Evolutionary conservation across 225 moss, liverwort and hornwort species (phyloP).

Genomic region (Rhytidiadelphus loreus): DNA sequence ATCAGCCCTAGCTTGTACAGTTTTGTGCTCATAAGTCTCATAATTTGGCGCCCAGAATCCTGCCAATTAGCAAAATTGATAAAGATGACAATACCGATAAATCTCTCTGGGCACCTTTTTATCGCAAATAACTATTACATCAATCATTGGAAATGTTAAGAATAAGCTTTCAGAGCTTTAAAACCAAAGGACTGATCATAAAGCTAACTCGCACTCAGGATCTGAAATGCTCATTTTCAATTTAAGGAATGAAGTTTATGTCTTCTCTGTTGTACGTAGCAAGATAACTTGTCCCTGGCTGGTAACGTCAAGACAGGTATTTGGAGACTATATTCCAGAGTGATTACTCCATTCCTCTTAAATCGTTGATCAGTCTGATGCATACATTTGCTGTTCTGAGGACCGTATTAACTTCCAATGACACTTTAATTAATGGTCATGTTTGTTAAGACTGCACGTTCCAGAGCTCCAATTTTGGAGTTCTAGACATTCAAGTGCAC

Average conservation of each 20-base stretch:
- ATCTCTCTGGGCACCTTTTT: background rate
- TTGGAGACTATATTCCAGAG: background rate
- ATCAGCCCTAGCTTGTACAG: background rate
- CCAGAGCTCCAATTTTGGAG: background rate
- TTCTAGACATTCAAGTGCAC: background rate
- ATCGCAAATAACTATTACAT: background rate
- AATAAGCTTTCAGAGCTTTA: background rate
- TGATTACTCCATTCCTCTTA: background rate
- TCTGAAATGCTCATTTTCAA: background rate
- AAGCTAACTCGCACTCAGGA: background rate
- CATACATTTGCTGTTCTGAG: background rate
- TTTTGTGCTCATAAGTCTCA: background rate
- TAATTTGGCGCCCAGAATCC: background rate
- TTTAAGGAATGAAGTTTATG: background rate
- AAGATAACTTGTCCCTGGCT: background rate
- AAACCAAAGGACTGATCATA: too few relatives aligned
- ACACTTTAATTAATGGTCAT: background rate
- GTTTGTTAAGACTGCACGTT: background rate
- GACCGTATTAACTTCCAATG: background rate
- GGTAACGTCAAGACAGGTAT: background rate
- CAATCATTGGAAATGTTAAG: background rate
- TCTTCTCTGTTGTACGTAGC: background rate
- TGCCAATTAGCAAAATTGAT: background rate
- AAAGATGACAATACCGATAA: background rate
- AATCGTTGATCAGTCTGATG: background rate